Conservation (phyloP, 2,329 filamentous ascomycete genomes). For the Aspergillus sclerotialis region DNA sequence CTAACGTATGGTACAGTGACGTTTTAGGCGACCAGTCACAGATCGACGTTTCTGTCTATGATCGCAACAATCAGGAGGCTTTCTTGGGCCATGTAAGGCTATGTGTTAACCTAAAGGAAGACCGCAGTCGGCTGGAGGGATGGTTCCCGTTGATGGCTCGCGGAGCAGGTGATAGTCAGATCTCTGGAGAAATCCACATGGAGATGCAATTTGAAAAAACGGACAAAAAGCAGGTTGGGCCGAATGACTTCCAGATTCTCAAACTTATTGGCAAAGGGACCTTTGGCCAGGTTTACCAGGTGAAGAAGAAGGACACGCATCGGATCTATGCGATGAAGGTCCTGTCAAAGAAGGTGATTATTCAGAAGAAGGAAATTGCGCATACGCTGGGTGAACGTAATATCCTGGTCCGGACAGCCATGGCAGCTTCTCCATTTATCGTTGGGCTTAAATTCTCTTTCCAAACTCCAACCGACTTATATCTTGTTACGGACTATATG, state of each 20-base stretch:
- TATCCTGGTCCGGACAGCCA: constrained; percentile 92
- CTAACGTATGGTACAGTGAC: constrained; percentile 55
- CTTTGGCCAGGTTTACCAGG: constrained; percentile 97
- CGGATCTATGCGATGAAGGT: constrained; percentile 99
- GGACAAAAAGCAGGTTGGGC: constrained; percentile 86
- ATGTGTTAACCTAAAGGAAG: constrained; percentile 61
- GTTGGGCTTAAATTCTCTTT: constrained; percentile 98
- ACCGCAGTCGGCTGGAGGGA: constrained; percentile 65
- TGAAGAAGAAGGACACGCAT: constrained; percentile 91
- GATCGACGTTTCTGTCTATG: constrained; percentile 90
- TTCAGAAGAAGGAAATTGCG: constrained; percentile 98
- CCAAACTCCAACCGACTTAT: constrained; percentile 92
- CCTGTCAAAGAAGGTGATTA: constrained; percentile 97
- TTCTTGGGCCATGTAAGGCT: constrained; percentile 89
- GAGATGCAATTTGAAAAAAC: constrained; percentile 78
- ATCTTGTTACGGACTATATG: constrained; percentile 99
- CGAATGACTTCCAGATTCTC: constrained; percentile 90
- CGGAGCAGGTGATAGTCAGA: constrained; percentile 69
- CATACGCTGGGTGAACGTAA: constrained; percentile 96
- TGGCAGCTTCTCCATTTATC: constrained; percentile 92
- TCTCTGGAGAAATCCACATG: constrained; percentile 80
- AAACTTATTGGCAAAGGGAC: constrained; percentile 97
- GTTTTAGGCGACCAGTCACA: constrained; percentile 87
- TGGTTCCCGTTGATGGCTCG: constrained; percentile 81
- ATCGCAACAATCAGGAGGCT: constrained; percentile 74